Evolutionary conservation across 805 yeast species (phyloP).

Genomic region (Candida awuae): DNA sequence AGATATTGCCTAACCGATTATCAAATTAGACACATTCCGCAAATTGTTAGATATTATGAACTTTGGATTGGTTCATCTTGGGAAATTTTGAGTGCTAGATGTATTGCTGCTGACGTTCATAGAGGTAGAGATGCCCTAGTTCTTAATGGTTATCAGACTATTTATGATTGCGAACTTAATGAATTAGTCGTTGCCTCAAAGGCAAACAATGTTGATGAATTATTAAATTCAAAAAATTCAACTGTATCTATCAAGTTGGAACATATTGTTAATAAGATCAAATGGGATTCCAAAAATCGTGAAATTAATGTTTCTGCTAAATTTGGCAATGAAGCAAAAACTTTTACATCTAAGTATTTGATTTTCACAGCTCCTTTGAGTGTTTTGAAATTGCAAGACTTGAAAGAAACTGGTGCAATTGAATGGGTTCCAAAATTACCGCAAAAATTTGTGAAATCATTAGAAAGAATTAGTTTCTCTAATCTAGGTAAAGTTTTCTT

Average conservation of each 20-base stretch:
- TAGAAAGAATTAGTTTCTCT: slow-evolving; percentile 31
- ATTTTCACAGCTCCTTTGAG: slow-evolving; percentile 46
- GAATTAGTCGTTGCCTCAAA: slow-evolving; percentile 19
- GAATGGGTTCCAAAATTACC: slow-evolving; percentile 33
- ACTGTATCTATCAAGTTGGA: slow-evolving; percentile 16
- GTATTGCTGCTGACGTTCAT: slow-evolving; percentile 36
- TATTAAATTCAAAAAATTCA: slow-evolving; percentile 3
- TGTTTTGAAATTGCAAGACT: slow-evolving; percentile 31
- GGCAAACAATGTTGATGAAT: slow-evolving; percentile 2
- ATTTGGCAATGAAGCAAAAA: slow-evolving; percentile 7
- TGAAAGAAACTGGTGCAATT: slow-evolving; percentile 22
- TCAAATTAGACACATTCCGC: slow-evolving; percentile 44
- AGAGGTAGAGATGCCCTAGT: slow-evolving; percentile 70
- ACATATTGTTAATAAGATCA: slow-evolving; percentile 21
- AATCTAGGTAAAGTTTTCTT: slow-evolving; percentile 41
- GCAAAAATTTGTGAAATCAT: slow-evolving; percentile 16
- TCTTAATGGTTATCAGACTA: slow-evolving; percentile 44
- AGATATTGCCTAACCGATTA: slow-evolving; percentile 39
- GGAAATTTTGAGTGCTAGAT: slow-evolving; percentile 54
- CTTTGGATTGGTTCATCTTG: slow-evolving; percentile 75
- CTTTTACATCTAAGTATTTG: slow-evolving; percentile 31
- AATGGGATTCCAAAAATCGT: slow-evolving; percentile 16
- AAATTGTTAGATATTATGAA: slow-evolving; percentile 48
- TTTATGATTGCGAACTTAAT: slow-evolving; percentile 25
- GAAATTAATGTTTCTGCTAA: slow-evolving; percentile 18